Percentiles rank a stretch among this genome's conserved stretches.
Evolutionary conservation across 257 asterid species (phyloP).

Genomic region (Fraxinus pennsylvanica): DNA sequence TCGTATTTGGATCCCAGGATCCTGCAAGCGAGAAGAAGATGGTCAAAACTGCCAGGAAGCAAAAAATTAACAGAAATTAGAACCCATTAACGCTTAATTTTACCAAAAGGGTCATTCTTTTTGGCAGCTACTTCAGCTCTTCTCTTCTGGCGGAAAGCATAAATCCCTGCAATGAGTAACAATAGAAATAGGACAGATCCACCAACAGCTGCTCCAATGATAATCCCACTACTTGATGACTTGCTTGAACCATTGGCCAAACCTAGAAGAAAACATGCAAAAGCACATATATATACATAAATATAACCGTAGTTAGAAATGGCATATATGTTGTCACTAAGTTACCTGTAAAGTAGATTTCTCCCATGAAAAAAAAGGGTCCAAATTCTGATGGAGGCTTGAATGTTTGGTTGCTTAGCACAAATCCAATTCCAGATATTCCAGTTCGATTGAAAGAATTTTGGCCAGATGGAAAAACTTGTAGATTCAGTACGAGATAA

Average conservation of each 20-base stretch:
- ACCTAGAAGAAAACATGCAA: conserved; percentile 31
- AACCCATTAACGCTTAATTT: conserved; percentile 12
- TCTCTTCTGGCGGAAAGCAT: conserved; percentile 72
- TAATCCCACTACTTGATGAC: conserved; percentile 37
- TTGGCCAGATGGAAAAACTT: conserved; percentile 60
- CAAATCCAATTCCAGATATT: conserved; percentile 55
- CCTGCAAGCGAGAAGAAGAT: conserved; percentile 47
- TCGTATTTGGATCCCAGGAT: conserved; percentile 61
- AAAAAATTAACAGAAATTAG: neutral
- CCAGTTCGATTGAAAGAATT: conserved; percentile 62
- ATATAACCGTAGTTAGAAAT: neutral
- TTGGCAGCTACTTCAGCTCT: conserved; percentile 66
- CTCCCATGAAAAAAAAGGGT: conserved; percentile 59
- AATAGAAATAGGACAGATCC: conserved; percentile 53
- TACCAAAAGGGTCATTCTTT: conserved; percentile 85
- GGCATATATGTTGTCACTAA: neutral
- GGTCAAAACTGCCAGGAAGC: conserved; percentile 12
- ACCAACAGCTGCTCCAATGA: conserved; percentile 77
- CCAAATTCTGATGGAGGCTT: conserved; percentile 74
- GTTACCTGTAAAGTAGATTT: conserved; percentile 54
- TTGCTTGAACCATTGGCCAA: conserved; percentile 30
- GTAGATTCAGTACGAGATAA: conserved; percentile 57
- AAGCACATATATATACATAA: neutral
- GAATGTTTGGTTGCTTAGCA: conserved; percentile 79
- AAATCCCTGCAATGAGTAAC: conserved; percentile 60